These are phyloP conservation scores for Cyberlindnera mississippiensis DNA, from an alignment of 805 yeast genomes.

Conservation along the genomic window DNA sequence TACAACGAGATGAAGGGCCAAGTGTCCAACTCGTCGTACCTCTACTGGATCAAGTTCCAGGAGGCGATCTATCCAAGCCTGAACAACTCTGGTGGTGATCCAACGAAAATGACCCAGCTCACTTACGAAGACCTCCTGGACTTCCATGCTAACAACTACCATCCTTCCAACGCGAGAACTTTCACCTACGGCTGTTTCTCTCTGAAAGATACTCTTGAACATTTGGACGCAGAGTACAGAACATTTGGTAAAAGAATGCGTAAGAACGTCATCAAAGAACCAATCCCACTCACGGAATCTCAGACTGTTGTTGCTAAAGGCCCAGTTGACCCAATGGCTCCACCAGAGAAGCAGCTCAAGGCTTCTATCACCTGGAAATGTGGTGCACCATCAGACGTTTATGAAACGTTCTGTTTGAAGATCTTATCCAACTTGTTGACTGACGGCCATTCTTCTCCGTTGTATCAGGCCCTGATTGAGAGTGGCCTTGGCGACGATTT, in stretches of 20 bases:
- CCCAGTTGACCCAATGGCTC: conserved; percentile 77
- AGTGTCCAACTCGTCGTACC: conserved; percentile 81
- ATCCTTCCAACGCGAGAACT: conserved; percentile 84
- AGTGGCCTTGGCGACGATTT: conserved; percentile 81
- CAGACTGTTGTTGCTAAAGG: conserved; percentile 48
- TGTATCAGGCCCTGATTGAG: conserved; percentile 85
- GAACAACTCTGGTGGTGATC: conserved; percentile 94
- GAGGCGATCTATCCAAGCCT: conserved; percentile 80
- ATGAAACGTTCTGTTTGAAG: conserved; percentile 69
- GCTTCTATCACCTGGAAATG: conserved; percentile 85
- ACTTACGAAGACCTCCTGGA: conserved; percentile 70
- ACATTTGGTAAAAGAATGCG: conserved; percentile 50
- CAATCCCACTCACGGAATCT: conserved; percentile 32
- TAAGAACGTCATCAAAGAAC: conserved; percentile 27
- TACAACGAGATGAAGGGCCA: conserved; percentile 99
- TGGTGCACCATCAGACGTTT: conserved; percentile 65
- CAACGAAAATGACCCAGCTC: conserved; percentile 69
- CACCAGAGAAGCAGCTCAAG: conserved; percentile 65
- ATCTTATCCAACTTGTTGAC: conserved; percentile 65
- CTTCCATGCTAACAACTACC: conserved; percentile 75
- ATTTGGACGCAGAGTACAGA: conserved; percentile 47
- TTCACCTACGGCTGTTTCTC: conserved; percentile 85
- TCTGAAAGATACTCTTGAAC: conserved; percentile 53
- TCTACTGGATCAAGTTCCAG: conserved; percentile 79
- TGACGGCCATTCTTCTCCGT: conserved; percentile 91